These are phyloP conservation scores for Eragrostis curvula DNA, from an alignment of 176 grass and related monocot species.

Conservation along the genomic window DNA sequence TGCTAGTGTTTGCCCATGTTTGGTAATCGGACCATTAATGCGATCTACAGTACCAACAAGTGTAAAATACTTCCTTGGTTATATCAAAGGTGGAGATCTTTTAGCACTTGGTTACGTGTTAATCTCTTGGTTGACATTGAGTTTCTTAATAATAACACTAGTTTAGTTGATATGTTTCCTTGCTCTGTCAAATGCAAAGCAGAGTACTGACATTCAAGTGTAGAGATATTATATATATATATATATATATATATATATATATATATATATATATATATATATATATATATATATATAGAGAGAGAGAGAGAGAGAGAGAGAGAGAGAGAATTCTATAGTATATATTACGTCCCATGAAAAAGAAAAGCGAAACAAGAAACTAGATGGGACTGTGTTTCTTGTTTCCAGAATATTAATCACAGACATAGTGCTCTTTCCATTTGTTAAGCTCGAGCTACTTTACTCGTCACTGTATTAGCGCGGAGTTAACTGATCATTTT, in stretches of 20 bases:
- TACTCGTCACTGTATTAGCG: background rate
- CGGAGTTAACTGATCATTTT: background rate
- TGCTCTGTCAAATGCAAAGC: background rate
- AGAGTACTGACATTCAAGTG: background rate
- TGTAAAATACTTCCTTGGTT: slow-evolving; percentile 21
- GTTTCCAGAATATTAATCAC: background rate
- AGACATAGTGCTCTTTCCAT: background rate
- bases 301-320: too few species aligned
- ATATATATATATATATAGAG: too few species aligned
- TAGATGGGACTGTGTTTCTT: background rate
- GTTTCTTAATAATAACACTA: background rate
- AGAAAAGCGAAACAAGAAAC: background rate
- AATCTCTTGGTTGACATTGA: background rate
- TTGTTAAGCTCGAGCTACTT: background rate
- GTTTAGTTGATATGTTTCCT: background rate
- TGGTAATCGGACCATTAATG: slow-evolving; percentile 46
- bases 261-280: too few species aligned
- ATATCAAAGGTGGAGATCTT: slow-evolving; percentile 42
- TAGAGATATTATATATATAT: too few species aligned
- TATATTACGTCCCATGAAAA: background rate
- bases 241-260: too few species aligned
- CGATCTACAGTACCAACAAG: slow-evolving; percentile 45
- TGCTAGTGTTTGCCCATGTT: slow-evolving; percentile 38
- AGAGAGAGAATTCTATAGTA: background rate
- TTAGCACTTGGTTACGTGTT: background rate